phyloP scores from a whole-genome alignment of 2,329 filamentous ascomycete genomes.

The Calonectria montana region DNA sequence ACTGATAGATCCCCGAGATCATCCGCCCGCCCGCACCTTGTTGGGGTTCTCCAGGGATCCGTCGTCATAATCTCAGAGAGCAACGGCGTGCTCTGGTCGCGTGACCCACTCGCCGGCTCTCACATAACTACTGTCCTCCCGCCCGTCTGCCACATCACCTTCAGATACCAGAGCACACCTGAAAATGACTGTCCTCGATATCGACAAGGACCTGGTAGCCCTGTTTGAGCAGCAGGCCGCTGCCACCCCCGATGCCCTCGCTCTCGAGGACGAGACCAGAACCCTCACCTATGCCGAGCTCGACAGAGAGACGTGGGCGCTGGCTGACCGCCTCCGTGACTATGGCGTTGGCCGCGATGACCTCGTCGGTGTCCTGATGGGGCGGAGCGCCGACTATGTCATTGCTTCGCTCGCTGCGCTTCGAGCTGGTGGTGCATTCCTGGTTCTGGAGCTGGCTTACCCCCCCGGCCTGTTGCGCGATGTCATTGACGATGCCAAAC shows the following conservation, averaged over 20 bases:
- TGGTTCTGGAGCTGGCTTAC: conserved; percentile 84
- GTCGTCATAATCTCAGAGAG: conserved; percentile 22
- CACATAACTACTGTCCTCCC: conserved; percentile 14
- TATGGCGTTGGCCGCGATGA: conserved; percentile 79
- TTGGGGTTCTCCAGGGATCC: conserved; percentile 20
- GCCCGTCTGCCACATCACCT: conserved; percentile 1
- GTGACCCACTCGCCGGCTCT: conserved; percentile 40
- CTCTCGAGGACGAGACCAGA: conserved; percentile 76
- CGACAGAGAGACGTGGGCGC: conserved; percentile 72
- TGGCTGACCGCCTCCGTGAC: conserved; percentile 72
- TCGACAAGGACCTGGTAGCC: conserved; percentile 76
- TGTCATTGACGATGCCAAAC: conserved; percentile 80
- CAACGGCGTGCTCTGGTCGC: conserved; percentile 39
- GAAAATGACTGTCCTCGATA: conserved; percentile 75
- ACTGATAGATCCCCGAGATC: conserved; percentile 14
- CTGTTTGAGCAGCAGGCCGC: conserved; percentile 77
- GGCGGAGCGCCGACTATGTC: conserved; percentile 81
- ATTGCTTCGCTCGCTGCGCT: conserved; percentile 83
- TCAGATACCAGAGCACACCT: conserved; percentile 12
- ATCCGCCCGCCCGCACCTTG: conserved; percentile 32
- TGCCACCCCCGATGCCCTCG: conserved; percentile 75
- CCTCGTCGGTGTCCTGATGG: conserved; percentile 80
- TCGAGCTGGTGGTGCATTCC: conserved; percentile 81
- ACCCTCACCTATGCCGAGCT: conserved; percentile 80
- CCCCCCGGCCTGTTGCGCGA: conserved; percentile 79